These are phyloP conservation scores for Omphalotus guepiniiformis DNA, from an alignment of 768 basidiomycete genomes.

Conservation along the genomic window DNA sequence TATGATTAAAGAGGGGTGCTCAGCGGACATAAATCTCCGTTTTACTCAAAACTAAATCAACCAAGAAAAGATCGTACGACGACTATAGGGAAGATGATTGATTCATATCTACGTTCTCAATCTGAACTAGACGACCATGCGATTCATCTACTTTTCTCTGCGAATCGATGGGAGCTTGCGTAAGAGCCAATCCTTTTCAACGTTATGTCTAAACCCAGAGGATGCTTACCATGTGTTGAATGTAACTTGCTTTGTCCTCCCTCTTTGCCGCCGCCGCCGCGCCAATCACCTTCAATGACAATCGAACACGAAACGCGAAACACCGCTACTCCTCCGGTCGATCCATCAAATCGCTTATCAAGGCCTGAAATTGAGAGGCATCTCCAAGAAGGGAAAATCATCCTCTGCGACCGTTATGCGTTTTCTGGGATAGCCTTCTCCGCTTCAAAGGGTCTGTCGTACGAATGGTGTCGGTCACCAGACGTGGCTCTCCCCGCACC, in stretches of 20 bases:
- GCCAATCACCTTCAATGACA: no score
- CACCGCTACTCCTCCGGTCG: background rate
- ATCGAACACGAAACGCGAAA: no score
- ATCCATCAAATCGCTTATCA: background rate
- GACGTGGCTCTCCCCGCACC: constrained; percentile 88
- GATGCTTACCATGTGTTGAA: no score
- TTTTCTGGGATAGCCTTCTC: constrained; percentile 96
- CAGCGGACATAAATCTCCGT: background rate
- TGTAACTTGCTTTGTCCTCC: no score
- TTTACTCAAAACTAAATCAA: background rate
- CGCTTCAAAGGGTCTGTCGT: constrained; percentile 61
- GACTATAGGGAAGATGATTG: constrained; percentile 87
- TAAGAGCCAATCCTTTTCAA: no score
- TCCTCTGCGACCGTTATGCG: constrained; percentile 92
- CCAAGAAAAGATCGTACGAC: constrained; percentile 75
- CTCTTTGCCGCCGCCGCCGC: no score
- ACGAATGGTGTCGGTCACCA: constrained; percentile 81
- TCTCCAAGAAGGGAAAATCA: constrained; percentile 58
- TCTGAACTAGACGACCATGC: constrained; percentile 88
- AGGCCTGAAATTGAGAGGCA: constrained; percentile 60
- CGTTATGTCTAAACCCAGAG: no score
- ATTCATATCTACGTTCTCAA: constrained; percentile 81
- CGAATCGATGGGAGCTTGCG: constrained; percentile 96
- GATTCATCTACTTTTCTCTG: constrained; percentile 92
- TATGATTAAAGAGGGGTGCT: no score